Conservation (phyloP, 2,329 filamentous ascomycete species). For the Incumbomyces delicatus region DNA sequence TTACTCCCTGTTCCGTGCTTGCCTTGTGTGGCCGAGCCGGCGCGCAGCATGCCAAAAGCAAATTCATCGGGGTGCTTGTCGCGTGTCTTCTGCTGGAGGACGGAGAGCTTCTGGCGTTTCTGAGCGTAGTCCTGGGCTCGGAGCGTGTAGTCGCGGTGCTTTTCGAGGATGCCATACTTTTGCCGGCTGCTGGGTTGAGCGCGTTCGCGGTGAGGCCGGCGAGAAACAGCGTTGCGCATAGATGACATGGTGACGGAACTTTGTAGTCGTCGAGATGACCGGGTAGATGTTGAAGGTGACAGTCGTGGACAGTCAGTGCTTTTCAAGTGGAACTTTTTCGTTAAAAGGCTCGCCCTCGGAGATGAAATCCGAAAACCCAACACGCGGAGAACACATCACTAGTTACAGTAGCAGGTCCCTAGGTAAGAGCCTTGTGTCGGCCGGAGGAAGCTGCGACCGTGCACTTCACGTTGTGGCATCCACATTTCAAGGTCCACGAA, state of each 20-base stretch:
- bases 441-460: too few relatives aligned
- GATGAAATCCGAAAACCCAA: too few relatives aligned
- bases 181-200: slow-evolving; percentile 74
- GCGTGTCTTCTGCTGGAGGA: slow-evolving; percentile 49
- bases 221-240: slow-evolving; percentile 56
- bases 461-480: too few relatives aligned
- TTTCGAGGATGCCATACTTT: slow-evolving; percentile 86
- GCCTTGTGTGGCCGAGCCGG: slow-evolving; percentile 32
- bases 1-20: slow-evolving; percentile 34
- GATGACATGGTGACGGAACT: slow-evolving; percentile 41
- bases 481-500: too few relatives aligned
- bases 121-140: slow-evolving; percentile 54
- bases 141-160: slow-evolving; percentile 74
- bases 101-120: slow-evolving; percentile 51
- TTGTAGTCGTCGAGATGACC: slow-evolving; percentile 2
- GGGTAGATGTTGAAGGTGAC: slow-evolving; percentile 10
- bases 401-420: too few relatives aligned
- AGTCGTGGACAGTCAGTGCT: not conserved
- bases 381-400: too few relatives aligned
- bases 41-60: slow-evolving; percentile 54
- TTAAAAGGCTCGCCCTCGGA: too few relatives aligned
- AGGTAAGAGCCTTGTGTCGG: too few relatives aligned
- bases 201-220: slow-evolving; percentile 81
- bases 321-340: too few relatives aligned
- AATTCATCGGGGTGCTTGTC: slow-evolving; percentile 59